Percentiles rank a stretch among this genome's conserved stretches.
phyloP scores from a whole-genome alignment of 192 early-diverging fungal genomes.

The Umbelopsis isabellina region DNA sequence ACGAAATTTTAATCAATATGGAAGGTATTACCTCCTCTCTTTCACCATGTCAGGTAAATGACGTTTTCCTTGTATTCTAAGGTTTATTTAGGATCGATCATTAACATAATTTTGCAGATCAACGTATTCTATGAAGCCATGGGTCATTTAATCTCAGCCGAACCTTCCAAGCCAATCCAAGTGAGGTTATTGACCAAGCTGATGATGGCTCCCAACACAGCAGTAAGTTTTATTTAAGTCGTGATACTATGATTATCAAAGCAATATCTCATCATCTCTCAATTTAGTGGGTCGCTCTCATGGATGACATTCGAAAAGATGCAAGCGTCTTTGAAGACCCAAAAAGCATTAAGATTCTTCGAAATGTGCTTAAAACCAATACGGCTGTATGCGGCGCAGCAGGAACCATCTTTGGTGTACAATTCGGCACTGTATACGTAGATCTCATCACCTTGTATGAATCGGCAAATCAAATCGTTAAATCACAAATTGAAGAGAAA shows the following conservation, averaged over 20 bases:
- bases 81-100: constrained; percentile 3
- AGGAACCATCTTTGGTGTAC: constrained; percentile 20
- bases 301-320: background rate
- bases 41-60: constrained; percentile 9
- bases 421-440: constrained; percentile 75
- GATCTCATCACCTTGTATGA: constrained; percentile 92
- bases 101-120: background rate
- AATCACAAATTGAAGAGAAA: constrained; percentile 69
- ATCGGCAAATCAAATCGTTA: constrained; percentile 82
- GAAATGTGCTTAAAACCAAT: constrained; percentile 24
- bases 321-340: background rate
- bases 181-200: constrained; percentile 2
- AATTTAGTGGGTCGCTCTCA: constrained; percentile 13
- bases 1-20: constrained; percentile 14
- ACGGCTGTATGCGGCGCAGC: constrained; percentile 13
- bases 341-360: constrained; percentile 8
- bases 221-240: constrained; percentile 20
- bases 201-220: constrained; percentile 23
- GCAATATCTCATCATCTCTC: background rate
- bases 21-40: constrained; percentile 8
- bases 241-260: background rate
- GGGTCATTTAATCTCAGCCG: constrained; percentile 17
- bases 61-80: background rate
- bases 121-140: constrained; percentile 33
- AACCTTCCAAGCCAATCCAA: constrained; percentile 4